Evolutionary conservation across 306 rosid genomes (phyloP).

Genomic region (Dalbergia cultrata): DNA sequence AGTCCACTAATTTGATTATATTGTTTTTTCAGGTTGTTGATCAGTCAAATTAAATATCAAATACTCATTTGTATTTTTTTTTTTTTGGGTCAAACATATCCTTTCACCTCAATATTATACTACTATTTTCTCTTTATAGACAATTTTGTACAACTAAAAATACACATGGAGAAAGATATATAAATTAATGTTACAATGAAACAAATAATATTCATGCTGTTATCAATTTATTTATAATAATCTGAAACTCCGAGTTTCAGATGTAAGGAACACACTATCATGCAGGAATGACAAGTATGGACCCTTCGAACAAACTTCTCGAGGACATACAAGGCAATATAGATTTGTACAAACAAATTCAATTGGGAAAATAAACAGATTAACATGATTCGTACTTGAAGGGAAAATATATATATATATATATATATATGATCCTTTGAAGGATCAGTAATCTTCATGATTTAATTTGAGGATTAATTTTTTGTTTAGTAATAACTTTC

Average conservation of each 20-base stretch:
- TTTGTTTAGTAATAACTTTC: background rate
- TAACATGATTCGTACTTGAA: slow-evolving; percentile 31
- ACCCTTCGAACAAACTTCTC: slow-evolving; percentile 34
- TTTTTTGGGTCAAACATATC: too few species aligned
- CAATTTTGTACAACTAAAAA: too few species aligned
- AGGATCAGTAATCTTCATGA: slow-evolving; percentile 19
- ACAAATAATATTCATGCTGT: background rate
- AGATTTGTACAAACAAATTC: slow-evolving; percentile 37
- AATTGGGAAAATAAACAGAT: slow-evolving; percentile 36
- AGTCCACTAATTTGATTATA: background rate
- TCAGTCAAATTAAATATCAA: background rate
- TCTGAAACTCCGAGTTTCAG: background rate
- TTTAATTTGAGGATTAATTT: slow-evolving; percentile 13
- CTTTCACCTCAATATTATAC: background rate
- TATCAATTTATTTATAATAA: background rate
- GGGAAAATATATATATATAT: too few species aligned
- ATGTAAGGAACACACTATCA: background rate
- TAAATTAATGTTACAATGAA: too few species aligned
- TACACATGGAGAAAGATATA: too few species aligned
- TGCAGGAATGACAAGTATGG: slow-evolving; percentile 39
- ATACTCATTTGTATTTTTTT: background rate
- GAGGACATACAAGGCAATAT: slow-evolving; percentile 9
- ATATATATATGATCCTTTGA: background rate
- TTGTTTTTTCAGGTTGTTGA: background rate
- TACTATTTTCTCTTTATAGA: too few species aligned